Percentiles rank a stretch among this genome's conserved stretches.
Conservation (phyloP, 208 protist genomes). For the Trypanosomatidae sp. region DNA sequence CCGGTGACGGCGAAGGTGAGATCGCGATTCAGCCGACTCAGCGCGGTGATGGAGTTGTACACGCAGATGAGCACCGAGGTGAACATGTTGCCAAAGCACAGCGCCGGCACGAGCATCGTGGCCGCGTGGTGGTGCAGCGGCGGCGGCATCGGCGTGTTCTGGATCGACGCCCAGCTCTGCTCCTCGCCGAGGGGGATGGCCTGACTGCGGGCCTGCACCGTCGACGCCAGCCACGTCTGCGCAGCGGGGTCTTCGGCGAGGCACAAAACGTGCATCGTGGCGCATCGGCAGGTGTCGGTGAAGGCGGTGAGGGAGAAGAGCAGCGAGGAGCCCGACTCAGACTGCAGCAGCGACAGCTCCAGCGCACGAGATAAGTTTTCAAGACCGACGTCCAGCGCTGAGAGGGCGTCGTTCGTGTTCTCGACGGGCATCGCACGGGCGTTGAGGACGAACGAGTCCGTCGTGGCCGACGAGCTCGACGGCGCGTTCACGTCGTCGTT, state of each 20-base stretch:
- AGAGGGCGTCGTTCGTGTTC: constrained; percentile 75
- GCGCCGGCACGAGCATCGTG: constrained; percentile 62
- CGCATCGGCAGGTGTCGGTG: constrained; percentile 66
- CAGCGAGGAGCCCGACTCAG: constrained; percentile 69
- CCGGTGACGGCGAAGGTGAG: constrained; percentile 67
- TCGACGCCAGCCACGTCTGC: constrained; percentile 74
- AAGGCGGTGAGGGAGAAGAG: constrained; percentile 79
- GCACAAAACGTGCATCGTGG: constrained; percentile 78
- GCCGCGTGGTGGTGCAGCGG: constrained; percentile 77
- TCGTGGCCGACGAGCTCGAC: constrained; percentile 26
- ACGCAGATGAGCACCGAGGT: constrained; percentile 81
- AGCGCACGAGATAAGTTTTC: constrained; percentile 65
- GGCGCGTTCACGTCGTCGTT: constrained; percentile 23
- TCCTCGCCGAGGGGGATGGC: constrained; percentile 63
- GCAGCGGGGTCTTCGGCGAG: constrained; percentile 70
- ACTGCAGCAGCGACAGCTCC: constrained; percentile 56
- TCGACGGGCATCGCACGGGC: constrained; percentile 52
- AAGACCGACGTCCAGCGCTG: constrained; percentile 78
- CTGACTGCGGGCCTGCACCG: constrained; percentile 61
- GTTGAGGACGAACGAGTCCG: constrained; percentile 66
- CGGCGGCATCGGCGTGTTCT: constrained; percentile 74
- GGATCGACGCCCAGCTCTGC: constrained; percentile 67
- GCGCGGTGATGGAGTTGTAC: constrained; percentile 81
- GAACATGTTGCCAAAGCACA: constrained; percentile 86
- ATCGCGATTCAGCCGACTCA: constrained; percentile 65